Evolutionary conservation across 768 basidiomycete species (phyloP).

Genomic region (Tricholoma terreum): DNA sequence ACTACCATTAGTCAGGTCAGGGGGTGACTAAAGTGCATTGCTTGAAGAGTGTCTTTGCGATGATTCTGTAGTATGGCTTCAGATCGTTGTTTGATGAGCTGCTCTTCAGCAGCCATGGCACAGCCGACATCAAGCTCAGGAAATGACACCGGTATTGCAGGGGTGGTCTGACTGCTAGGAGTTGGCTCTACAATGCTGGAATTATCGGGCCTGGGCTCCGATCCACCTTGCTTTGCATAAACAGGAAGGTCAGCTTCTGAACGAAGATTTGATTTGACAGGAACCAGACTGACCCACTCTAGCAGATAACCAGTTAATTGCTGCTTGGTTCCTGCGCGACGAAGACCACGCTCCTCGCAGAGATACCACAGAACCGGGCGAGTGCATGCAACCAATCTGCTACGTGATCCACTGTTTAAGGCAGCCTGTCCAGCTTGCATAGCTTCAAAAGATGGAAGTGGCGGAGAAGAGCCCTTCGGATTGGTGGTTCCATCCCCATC

Average conservation of each 20-base stretch:
- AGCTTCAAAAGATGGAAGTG: background rate
- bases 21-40: no score
- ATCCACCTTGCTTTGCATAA: background rate
- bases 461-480: background rate
- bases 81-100: background rate
- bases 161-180: background rate
- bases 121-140: background rate
- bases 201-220: background rate
- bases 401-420: background rate
- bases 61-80: background rate
- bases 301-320: background rate
- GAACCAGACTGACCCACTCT: background rate
- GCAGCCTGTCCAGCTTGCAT: background rate
- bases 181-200: background rate
- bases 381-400: background rate
- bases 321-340: background rate
- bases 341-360: background rate
- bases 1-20: no score
- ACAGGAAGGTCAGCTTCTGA: background rate
- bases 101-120: background rate
- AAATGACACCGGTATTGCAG: background rate
- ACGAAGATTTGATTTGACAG: background rate
- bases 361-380: background rate
- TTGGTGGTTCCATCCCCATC: slow-evolving; percentile 7
- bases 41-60: background rate